These are phyloP conservation scores for Plasmopara muralis DNA, from an alignment of 352 stramenopile genomes.

Conservation along the genomic window DNA sequence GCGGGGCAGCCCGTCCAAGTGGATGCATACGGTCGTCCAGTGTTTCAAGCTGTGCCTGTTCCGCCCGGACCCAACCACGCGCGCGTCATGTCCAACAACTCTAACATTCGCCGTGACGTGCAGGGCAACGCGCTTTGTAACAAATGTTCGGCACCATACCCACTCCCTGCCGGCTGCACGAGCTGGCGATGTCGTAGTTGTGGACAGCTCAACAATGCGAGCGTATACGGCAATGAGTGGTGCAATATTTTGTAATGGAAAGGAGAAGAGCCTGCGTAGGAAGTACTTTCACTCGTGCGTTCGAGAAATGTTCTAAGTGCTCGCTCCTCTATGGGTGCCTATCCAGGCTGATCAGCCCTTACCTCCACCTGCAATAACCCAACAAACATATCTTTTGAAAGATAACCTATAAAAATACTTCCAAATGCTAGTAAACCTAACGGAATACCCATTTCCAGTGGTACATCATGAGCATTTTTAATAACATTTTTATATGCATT, in stretches of 20 bases:
- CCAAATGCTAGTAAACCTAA: too few relatives aligned
- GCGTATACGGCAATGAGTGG: conserved; percentile 68
- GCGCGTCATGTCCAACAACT: conserved; percentile 51
- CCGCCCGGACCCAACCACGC: conserved; percentile 10
- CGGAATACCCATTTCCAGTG: too few relatives aligned
- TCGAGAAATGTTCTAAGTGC: too few relatives aligned
- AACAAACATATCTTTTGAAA: too few relatives aligned
- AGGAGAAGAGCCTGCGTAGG: too few relatives aligned
- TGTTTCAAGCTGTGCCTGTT: conserved; percentile 37
- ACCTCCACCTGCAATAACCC: too few relatives aligned
- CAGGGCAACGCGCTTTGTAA: conserved; percentile 71
- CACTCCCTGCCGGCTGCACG: conserved; percentile 53
- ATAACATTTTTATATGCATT: too few relatives aligned
- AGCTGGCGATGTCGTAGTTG: conserved; percentile 73
- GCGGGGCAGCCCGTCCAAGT: conserved; percentile 33
- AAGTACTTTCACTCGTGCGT: too few relatives aligned
- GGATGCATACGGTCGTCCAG: conserved; percentile 41
- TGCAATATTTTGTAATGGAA: conserved; percentile 45
- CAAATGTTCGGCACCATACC: conserved; percentile 64
- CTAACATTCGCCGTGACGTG: conserved; percentile 56
- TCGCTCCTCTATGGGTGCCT: too few relatives aligned
- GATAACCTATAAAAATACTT: too few relatives aligned
- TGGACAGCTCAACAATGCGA: conserved; percentile 73
- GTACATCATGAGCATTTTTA: too few relatives aligned
- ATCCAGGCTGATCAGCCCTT: too few relatives aligned